Evolutionary conservation across 2,329 filamentous ascomycete species (phyloP).

Genomic region (Thielaviopsis euricoi): DNA sequence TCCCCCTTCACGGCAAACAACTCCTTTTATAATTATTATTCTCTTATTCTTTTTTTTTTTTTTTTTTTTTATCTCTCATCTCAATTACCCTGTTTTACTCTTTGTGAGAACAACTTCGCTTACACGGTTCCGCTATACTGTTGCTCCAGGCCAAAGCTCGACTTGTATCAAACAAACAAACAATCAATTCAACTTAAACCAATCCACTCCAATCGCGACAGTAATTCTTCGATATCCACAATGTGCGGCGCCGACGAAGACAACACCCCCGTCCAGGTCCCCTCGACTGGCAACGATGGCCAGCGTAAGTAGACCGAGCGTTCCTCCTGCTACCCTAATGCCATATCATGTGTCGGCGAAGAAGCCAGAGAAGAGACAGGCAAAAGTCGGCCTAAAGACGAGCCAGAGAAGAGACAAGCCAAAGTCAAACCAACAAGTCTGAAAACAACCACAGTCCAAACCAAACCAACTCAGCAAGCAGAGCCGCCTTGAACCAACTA

Average conservation of each 20-base stretch:
- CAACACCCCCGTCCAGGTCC: constrained; percentile 5
- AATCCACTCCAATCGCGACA: background rate
- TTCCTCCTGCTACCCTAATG: background rate
- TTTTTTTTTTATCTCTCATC: background rate
- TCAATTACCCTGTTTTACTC: background rate
- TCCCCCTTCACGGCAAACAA: background rate
- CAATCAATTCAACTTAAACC: too few species aligned
- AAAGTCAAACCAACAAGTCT: too few species aligned
- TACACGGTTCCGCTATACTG: background rate
- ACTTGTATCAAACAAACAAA: background rate
- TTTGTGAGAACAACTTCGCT: background rate
- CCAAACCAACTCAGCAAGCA: too few species aligned
- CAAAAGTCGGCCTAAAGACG: too few species aligned
- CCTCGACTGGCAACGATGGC: background rate
- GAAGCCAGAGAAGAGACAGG: too few species aligned
- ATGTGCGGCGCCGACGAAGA: constrained; percentile 11
- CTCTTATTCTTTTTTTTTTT: background rate
- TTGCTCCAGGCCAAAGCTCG: background rate
- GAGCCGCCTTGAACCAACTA: too few species aligned
- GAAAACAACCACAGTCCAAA: too few species aligned
- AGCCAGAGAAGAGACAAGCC: background rate
- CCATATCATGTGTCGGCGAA: background rate
- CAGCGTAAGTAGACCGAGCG: constrained; percentile 4
- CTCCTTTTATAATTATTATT: too few species aligned
- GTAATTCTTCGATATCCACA: background rate